Evolutionary conservation across 106 monocot genomes (phyloP).

Genomic region (Amphibolis antarctica): DNA sequence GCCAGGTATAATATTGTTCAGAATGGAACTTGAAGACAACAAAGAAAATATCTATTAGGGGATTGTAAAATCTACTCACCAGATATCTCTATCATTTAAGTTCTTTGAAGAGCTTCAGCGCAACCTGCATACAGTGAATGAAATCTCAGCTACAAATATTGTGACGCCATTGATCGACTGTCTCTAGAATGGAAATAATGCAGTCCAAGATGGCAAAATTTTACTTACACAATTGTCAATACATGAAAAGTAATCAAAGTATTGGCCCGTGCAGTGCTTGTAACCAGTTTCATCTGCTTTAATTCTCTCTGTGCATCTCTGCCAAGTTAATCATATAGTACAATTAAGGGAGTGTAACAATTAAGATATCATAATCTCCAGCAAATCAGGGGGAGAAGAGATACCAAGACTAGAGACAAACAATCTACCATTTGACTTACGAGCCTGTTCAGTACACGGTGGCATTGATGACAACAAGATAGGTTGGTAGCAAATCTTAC

Average conservation of each 20-base stretch:
- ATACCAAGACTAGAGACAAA: too few relatives aligned
- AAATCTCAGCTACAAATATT: background rate
- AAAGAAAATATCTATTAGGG: too few relatives aligned
- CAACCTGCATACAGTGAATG: constrained; percentile 13
- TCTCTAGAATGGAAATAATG: background rate
- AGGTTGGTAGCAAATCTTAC: too few relatives aligned
- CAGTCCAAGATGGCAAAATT: background rate
- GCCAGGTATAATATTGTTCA: too few relatives aligned
- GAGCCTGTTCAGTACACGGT: too few relatives aligned
- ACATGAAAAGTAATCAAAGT: constrained; percentile 33
- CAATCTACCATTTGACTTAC: too few relatives aligned
- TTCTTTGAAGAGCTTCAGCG: constrained; percentile 20
- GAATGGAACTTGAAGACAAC: too few relatives aligned
- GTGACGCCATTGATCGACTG: background rate
- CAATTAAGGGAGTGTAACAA: background rate
- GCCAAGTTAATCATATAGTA: background rate
- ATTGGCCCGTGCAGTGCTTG: constrained; percentile 35
- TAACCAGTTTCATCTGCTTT: constrained; percentile 19
- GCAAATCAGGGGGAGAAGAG: background rate
- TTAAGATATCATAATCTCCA: background rate
- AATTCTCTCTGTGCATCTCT: constrained; percentile 26
- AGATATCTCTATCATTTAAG: constrained; percentile 15
- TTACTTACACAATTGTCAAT: constrained; percentile 28
- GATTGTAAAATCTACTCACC: too few relatives aligned
- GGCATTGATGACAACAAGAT: too few relatives aligned